Base-by-base conservation (phyloP, 208 protist genomes). In the Acanthamoeba triangularis region DNA sequence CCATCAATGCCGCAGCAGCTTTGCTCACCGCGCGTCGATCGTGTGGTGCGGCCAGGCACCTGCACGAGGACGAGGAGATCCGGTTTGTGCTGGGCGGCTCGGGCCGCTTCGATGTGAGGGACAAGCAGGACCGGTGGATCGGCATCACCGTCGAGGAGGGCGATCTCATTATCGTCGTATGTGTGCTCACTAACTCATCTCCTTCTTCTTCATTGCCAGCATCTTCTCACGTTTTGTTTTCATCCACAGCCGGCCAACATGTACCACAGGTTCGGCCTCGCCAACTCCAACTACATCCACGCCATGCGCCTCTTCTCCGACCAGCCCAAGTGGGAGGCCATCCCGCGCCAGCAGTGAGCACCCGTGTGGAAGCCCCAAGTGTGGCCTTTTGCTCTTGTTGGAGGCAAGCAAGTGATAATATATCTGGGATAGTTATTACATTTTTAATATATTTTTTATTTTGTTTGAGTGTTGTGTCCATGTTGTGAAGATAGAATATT, bases 11-110 rank as follows among this genome's bases (percentile, higher is more conserved):
- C 16, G 25, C 61, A 2, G 20, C 74, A 13, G 23, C 52, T 95
- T 82, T 93, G 18, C 69, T 92, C 84, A 88, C 93, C 92, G 33
- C 91, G 11, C 76, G 92, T 87, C 95, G 92, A 76, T 88, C 69
- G 20, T 37, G 7, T 35, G 41, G 20, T 37, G 7, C 28, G 41
- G 23, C 49, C 52, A 97, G 96, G 92, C 96, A 97, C 47, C 95
- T 97, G 47, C 96, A 97, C 90, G 96, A 96, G n/a, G 96, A 97
- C 59, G 96, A 97, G 82, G 96, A 97, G 82, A 97, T 97, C 78
- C 88, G 96, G 59, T 97, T 96, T 80, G 95, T 97, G 61, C 78
- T 97, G 47, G 90, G 95, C 37, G 96, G 96, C 56, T 41, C 82
- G 44, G 96, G 96, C 44, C 94, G 91, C 67, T 97, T 97, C 96